A percentile compares a stretch with the other conserved stretches of the same genome.
Conservation (phyloP, 2,329 filamentous ascomycete species). For the Ophiostoma novo-ulmi region DNA sequence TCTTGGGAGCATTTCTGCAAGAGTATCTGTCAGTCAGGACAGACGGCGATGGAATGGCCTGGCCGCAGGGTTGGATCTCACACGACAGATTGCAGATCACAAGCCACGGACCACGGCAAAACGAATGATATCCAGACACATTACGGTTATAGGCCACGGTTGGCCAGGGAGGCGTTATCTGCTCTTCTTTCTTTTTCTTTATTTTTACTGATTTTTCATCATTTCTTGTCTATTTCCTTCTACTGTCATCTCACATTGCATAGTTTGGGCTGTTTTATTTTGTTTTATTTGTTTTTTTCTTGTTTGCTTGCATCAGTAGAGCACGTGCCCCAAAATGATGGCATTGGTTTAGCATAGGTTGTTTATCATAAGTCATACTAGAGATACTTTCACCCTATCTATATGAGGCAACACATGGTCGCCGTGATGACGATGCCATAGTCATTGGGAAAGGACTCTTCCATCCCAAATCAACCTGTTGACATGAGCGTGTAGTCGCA, state of each 20-base stretch:
- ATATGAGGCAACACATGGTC: neutral
- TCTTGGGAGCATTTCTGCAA: too few relatives aligned
- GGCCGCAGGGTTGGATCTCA: too few relatives aligned
- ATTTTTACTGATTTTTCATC: neutral
- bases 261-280: neutral
- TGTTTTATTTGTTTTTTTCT: neutral
- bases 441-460: too few relatives aligned
- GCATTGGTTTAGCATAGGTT: neutral
- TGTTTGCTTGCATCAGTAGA: neutral
- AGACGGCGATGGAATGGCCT: neutral
- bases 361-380: neutral
- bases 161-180: constrained; percentile 2
- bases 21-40: neutral
- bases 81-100: neutral
- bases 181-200: neutral
- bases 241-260: neutral
- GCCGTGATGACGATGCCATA: too few relatives aligned
- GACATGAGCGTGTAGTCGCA: too few relatives aligned
- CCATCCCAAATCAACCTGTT: too few relatives aligned
- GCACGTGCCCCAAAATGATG: neutral
- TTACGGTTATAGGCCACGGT: constrained; percentile 4
- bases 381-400: neutral
- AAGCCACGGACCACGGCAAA: neutral
- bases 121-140: constrained; percentile 16
- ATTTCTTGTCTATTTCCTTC: neutral